Percentiles rank a stretch among this genome's conserved stretches.
These are phyloP conservation scores for Pichia occidentalis DNA, from an alignment of 805 yeast genomes.

Conservation along the genomic window DNA sequence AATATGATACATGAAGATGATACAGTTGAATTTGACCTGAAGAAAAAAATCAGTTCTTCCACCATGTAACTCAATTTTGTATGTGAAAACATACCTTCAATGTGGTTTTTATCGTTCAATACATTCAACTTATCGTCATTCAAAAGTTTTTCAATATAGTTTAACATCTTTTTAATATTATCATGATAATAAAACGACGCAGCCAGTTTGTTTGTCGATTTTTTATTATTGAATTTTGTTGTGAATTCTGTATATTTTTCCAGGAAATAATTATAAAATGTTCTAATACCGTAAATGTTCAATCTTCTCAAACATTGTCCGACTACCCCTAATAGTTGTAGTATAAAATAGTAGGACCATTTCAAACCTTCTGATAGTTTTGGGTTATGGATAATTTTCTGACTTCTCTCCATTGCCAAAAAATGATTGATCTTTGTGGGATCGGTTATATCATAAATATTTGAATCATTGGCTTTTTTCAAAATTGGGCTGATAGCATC, in stretches of 20 bases:
- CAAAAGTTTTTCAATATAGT: slow-evolving; percentile 38
- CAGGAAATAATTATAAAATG: slow-evolving; percentile 62
- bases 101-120: slow-evolving; percentile 13
- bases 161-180: slow-evolving; percentile 38
- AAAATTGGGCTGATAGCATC: slow-evolving; percentile 63
- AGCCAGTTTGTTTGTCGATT: slow-evolving; percentile 57
- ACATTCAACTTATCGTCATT: slow-evolving; percentile 23
- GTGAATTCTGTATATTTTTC: slow-evolving; percentile 54
- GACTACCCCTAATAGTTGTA: slow-evolving; percentile 58
- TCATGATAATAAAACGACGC: slow-evolving; percentile 55
- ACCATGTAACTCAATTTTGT: slow-evolving; percentile 61
- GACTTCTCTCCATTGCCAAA: slow-evolving; percentile 62
- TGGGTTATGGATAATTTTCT: slow-evolving; percentile 47
- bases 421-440: slow-evolving; percentile 67
- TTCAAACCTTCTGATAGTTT: slow-evolving; percentile 59
- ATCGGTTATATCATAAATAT: slow-evolving; percentile 58
- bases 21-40: slow-evolving; percentile 21
- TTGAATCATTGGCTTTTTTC: slow-evolving; percentile 53
- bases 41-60: slow-evolving; percentile 46
- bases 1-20: slow-evolving; percentile 79
- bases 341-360: slow-evolving; percentile 60
- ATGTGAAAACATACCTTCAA: slow-evolving; percentile 46
- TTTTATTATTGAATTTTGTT: slow-evolving; percentile 47
- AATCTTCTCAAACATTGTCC: slow-evolving; percentile 68
- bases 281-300: slow-evolving; percentile 73